These are phyloP conservation scores for Colletotrichum sidae DNA, from an alignment of 2,329 filamentous ascomycete genomes.

Conservation along the genomic window DNA sequence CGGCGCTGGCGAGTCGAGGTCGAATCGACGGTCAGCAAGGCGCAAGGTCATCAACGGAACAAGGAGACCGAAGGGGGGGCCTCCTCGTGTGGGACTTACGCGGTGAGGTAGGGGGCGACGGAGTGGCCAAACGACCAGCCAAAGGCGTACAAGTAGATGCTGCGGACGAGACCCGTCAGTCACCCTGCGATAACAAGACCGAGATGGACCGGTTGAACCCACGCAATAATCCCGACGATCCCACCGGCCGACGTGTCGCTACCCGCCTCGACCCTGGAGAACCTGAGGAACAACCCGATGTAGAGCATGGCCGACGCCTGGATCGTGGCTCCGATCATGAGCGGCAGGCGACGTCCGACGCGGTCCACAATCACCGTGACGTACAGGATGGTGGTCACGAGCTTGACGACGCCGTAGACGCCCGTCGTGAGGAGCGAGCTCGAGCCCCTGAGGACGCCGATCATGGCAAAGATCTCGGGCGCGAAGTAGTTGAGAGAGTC, in stretches of 20 bases:
- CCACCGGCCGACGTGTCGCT: slow-evolving; percentile 51
- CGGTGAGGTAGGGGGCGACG: slow-evolving; percentile 40
- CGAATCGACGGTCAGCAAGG: background rate
- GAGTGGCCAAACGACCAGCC: slow-evolving; percentile 43
- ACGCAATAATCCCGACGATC: slow-evolving; percentile 53
- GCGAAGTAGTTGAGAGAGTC: slow-evolving; percentile 55
- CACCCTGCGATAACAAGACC: too few species aligned
- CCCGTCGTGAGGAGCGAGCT: slow-evolving; percentile 51
- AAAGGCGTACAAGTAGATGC: slow-evolving; percentile 47
- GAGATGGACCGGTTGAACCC: slow-evolving; percentile 40
- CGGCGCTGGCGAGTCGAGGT: slow-evolving; percentile 28
- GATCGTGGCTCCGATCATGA: slow-evolving; percentile 42
- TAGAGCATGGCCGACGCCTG: slow-evolving; percentile 43
- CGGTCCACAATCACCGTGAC: slow-evolving; percentile 46
- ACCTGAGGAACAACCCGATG: slow-evolving; percentile 48
- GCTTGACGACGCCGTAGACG: slow-evolving; percentile 43
- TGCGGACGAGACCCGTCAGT: slow-evolving; percentile 13
- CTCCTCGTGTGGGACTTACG: slow-evolving; percentile 2
- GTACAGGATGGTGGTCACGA: slow-evolving; percentile 41
- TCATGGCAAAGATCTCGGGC: slow-evolving; percentile 52
- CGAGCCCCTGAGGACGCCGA: slow-evolving; percentile 48
- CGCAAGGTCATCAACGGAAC: background rate
- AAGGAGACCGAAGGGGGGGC: rapidly evolving
- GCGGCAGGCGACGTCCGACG: slow-evolving; percentile 43
- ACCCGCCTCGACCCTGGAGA: slow-evolving; percentile 44